phyloP scores from a whole-genome alignment of 345 rosid genomes.

The Camelina laxa region DNA sequence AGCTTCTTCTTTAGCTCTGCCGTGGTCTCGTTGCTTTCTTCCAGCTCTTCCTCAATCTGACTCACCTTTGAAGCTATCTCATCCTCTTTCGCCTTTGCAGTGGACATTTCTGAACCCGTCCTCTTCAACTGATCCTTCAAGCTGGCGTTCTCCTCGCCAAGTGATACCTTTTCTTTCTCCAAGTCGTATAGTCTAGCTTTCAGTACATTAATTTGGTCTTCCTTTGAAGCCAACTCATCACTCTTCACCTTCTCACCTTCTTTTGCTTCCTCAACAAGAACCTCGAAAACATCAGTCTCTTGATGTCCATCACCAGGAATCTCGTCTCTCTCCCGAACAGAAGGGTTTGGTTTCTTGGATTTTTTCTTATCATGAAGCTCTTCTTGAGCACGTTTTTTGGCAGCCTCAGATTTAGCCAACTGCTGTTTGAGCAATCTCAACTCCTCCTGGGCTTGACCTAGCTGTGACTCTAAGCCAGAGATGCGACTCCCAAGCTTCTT shows the following conservation, averaged over 20 bases:
- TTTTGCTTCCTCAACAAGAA: constrained; percentile 44
- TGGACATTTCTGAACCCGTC: constrained; percentile 45
- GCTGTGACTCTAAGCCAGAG: constrained; percentile 83
- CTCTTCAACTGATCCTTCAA: constrained; percentile 60
- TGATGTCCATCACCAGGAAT: constrained; percentile 45
- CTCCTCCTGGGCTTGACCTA: constrained; percentile 85
- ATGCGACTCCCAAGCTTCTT: constrained; percentile 86
- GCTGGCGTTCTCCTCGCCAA: constrained; percentile 52
- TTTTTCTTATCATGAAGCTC: constrained; percentile 60
- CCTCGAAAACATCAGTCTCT: constrained; percentile 80
- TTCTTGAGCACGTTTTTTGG: constrained; percentile 73
- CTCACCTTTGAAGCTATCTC: constrained; percentile 52
- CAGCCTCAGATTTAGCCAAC: constrained; percentile 74
- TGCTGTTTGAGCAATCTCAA: constrained; percentile 75
- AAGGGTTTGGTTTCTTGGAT: constrained; percentile 46
- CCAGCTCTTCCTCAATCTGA: constrained; percentile 58
- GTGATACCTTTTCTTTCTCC: constrained; percentile 52
- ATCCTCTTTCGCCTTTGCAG: constrained; percentile 55
- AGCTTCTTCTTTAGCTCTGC: constrained; percentile 55
- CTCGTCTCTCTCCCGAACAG: constrained; percentile 44
- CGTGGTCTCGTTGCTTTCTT: constrained; percentile 52
- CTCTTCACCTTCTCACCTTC: constrained; percentile 1
- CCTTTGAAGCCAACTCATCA: constrained; percentile 41
- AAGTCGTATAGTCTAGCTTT: constrained; percentile 62
- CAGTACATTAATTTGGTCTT: constrained; percentile 57